Base-by-base conservation (phyloP, 768 basidiomycete species). In the Boletus pseudopeckii region DNA sequence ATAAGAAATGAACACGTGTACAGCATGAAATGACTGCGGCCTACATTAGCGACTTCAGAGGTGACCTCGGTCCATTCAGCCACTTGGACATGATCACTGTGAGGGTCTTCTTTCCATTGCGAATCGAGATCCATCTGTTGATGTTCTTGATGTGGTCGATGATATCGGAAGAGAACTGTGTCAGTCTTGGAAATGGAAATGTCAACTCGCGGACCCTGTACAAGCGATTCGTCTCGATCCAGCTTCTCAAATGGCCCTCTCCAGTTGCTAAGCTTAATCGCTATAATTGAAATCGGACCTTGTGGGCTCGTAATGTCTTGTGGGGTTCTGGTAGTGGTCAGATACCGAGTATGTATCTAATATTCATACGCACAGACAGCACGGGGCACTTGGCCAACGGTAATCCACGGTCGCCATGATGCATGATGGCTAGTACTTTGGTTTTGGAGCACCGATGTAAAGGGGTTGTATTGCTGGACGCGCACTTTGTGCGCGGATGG, bases 1-100 rank as follows among this genome's bases (percentile, higher is more conserved):
- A 48, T 34, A 9, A 36, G 15, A 44, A 37, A 39, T 55, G 49
- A 58, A 28, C 40, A 22, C 4, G 42, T 22, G 28, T 47, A 20
- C 10, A n/a, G 50, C 41, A 33, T 17, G 26, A 46, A 8, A 20
- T 5, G 42, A 50, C 24, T 24, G 34, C 6, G 7, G 53, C 77
- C 45, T 70, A 88, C 89, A 62, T 85, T 88, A 18, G 82, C 85
- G 67, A 90, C 90, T 36, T 83, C 80, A 2, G 77, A 76, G 1
- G 86, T 80, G 48, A 91, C 76, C 59, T 77, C 85, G 15, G 46
- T 24, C 24, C 24, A 24, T 24, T 24, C 24, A 24, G 24, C 4
- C 24, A 4, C 24, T 24, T 2, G 24, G 24, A 4, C 24, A 24
- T 24, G 24, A 24, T 24, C 24, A 24, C 24, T 24, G 0, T 69